Percentiles rank a stretch among this genome's conserved stretches.
phyloP scores from a whole-genome alignment of 2,329 filamentous ascomycete genomes.

The Beauveria bassiana region DNA sequence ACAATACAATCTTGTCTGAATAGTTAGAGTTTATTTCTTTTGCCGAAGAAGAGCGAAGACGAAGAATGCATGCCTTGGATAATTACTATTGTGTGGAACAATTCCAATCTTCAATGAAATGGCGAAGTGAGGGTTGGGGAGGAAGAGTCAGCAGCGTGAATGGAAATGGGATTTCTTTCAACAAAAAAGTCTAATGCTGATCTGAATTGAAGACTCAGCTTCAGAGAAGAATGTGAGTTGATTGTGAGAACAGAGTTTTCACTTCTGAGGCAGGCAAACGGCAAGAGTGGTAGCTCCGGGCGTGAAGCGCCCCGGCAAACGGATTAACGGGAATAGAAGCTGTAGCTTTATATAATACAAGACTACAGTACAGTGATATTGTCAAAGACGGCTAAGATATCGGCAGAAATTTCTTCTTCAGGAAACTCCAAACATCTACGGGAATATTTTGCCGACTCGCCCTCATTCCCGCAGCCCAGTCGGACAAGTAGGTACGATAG shows the following conservation, averaged over 20 bases:
- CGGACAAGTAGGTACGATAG: background rate
- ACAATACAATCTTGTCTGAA: background rate
- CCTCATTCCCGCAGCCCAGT: background rate
- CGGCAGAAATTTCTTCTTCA: background rate
- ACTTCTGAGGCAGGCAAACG: background rate
- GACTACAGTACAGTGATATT: no score
- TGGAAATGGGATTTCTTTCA: background rate
- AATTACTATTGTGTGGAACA: background rate
- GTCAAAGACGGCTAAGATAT: background rate
- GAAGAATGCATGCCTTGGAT: background rate
- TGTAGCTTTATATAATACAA: background rate
- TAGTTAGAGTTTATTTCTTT: background rate
- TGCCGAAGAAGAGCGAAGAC: no score
- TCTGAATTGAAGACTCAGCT: background rate
- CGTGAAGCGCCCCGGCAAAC: background rate
- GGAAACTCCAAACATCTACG: constrained; percentile 1
- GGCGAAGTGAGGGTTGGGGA: background rate
- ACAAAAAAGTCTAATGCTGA: no score
- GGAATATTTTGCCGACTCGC: background rate
- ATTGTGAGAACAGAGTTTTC: constrained; percentile 1
- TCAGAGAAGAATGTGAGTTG: background rate
- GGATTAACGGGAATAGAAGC: background rate
- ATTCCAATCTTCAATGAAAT: background rate
- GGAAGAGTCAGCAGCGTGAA: background rate
- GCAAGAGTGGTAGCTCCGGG: background rate